phyloP scores from a whole-genome alignment of 1,284 basidiomycete genomes.

The Ceratobasidium sp. region DNA sequence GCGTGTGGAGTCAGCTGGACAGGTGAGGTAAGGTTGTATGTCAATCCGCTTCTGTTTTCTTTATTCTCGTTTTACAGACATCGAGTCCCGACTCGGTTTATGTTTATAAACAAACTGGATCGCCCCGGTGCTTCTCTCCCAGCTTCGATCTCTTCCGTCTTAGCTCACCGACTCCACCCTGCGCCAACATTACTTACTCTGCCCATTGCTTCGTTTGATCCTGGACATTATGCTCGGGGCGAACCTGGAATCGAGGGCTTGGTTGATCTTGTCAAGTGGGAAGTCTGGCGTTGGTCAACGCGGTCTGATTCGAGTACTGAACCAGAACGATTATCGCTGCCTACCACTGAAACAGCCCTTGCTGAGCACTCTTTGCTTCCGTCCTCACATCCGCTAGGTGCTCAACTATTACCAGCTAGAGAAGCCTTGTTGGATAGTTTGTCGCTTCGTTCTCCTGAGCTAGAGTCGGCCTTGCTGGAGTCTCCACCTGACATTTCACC shows the following conservation, averaged over 20 bases:
- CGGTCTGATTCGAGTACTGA: conserved; percentile 56
- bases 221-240: conserved; percentile 71
- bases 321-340: conserved; percentile 67
- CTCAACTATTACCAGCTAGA: conserved; percentile 76
- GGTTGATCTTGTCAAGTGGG: conserved; percentile 84
- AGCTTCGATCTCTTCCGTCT: conserved; percentile 76
- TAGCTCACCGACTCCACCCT: conserved; percentile 79
- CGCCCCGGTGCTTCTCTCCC: conserved; percentile 83
- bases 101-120: conserved; percentile 92
- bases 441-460: conserved; percentile 50
- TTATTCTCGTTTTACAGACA: conserved; percentile 65
- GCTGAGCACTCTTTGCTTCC: conserved; percentile 64
- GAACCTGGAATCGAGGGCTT: conserved; percentile 83
- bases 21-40: conserved; percentile 65
- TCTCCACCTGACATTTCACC: conserved; percentile 70
- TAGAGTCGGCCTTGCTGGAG: conserved; percentile 57
- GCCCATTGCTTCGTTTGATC: conserved; percentile 80
- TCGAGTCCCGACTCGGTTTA: conserved; percentile 77
- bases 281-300: conserved; percentile 75
- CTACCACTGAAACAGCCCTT: conserved; percentile 64
- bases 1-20: conserved; percentile 87
- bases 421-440: conserved; percentile 79
- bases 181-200: conserved; percentile 79
- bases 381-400: conserved; percentile 71
- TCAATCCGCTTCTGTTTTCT: neutral